phyloP scores from a whole-genome alignment of 768 basidiomycete species.

The Boletus tylopilopsis region DNA sequence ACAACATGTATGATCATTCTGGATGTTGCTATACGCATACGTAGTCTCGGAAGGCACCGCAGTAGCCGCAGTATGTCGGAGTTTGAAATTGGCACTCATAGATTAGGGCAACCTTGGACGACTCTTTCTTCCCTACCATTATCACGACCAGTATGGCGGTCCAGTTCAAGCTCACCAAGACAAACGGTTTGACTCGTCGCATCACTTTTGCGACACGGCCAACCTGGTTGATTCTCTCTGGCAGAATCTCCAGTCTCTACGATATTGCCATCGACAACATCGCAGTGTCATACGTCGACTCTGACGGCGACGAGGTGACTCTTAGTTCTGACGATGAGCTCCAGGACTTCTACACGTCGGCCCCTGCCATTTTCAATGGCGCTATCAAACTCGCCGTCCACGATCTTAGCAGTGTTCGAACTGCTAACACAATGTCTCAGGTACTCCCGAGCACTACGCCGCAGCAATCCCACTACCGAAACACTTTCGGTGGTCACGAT shows the following conservation, averaged over 20 bases:
- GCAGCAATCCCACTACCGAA: slow-evolving; percentile 43
- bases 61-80: slow-evolving; percentile 38
- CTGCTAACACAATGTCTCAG: slow-evolving; percentile 30
- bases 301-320: slow-evolving; percentile 73
- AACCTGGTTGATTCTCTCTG: slow-evolving; percentile 53
- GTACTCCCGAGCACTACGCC: slow-evolving; percentile 32
- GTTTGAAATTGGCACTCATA: slow-evolving; percentile 35
- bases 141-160: slow-evolving; percentile 42
- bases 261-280: slow-evolving; percentile 54
- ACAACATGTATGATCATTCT: neutral
- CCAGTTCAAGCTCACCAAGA: slow-evolving; percentile 64
- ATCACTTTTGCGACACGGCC: slow-evolving; percentile 50
- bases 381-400: slow-evolving; percentile 59
- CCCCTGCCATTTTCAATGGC: slow-evolving; percentile 18
- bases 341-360: slow-evolving; percentile 58
- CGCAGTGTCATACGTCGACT: slow-evolving; percentile 69
- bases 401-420: slow-evolving; percentile 45
- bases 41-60: neutral
- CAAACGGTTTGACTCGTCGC: slow-evolving; percentile 57
- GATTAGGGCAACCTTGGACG: slow-evolving; percentile 7
- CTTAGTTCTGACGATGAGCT: slow-evolving; percentile 75
- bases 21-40: neutral
- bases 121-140: slow-evolving; percentile 15
- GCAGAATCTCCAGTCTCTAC: slow-evolving; percentile 52
- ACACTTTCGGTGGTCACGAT: slow-evolving; percentile 54